Conservation (phyloP, 192 early-diverging fungal genomes). For the Entomortierella parvispora region DNA sequence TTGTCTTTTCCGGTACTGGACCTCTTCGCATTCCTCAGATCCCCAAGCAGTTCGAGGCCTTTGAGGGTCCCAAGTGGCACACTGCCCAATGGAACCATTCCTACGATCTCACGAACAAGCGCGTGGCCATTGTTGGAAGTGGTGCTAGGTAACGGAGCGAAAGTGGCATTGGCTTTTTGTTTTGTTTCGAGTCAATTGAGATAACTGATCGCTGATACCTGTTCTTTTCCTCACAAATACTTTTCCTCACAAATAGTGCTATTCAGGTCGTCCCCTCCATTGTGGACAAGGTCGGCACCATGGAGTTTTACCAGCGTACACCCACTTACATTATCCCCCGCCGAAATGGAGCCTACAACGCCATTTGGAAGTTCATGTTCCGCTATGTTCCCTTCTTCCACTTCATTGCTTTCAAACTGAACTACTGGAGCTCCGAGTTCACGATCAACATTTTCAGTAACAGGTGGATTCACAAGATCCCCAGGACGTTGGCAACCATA, state of each 20-base stretch:
- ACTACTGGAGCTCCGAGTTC: slow-evolving; percentile 41
- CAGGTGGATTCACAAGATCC: slow-evolving; percentile 23
- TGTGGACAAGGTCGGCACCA: slow-evolving; percentile 48
- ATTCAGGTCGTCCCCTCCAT: slow-evolving; percentile 61
- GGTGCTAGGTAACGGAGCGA: slow-evolving; percentile 54
- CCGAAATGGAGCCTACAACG: slow-evolving; percentile 42
- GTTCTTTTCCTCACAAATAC: not conserved
- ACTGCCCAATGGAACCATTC: slow-evolving; percentile 63
- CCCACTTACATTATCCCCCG: slow-evolving; percentile 57
- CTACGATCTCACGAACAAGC: slow-evolving; percentile 58
- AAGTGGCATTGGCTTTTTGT: not conserved
- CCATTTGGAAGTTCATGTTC: slow-evolving; percentile 49
- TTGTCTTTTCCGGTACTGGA: slow-evolving; percentile 59
- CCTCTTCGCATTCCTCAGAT: slow-evolving; percentile 57
- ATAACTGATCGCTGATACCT: not conserved
- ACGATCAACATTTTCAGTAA: slow-evolving; percentile 48
- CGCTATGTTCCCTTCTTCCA: slow-evolving; percentile 56
- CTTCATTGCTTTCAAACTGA: slow-evolving; percentile 36
- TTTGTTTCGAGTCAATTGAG: not conserved
- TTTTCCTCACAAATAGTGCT: slow-evolving; percentile 30
- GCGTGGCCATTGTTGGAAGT: slow-evolving; percentile 58
- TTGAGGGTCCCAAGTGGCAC: slow-evolving; percentile 63
- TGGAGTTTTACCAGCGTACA: slow-evolving; percentile 61
- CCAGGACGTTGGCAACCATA: slow-evolving; percentile 16
- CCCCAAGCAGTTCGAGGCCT: slow-evolving; percentile 60